These are phyloP conservation scores for Pontederia paniculata DNA, from an alignment of 176 grass and related monocot species.

Conservation along the genomic window DNA sequence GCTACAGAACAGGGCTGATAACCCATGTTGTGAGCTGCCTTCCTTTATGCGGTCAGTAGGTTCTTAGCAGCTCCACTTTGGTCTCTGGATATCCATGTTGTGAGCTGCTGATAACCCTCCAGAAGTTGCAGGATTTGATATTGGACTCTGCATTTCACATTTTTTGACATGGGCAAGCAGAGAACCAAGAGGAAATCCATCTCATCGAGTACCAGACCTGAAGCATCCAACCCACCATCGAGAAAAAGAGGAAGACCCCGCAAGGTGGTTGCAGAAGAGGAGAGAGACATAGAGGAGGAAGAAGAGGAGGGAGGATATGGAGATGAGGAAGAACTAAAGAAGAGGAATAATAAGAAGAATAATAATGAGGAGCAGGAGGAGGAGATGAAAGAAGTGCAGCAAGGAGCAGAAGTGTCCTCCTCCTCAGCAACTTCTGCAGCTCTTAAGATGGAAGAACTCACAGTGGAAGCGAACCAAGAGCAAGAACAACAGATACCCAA, in stretches of 20 bases:
- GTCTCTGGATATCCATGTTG: no score
- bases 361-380: slow-evolving; percentile 3
- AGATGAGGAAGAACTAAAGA: background rate
- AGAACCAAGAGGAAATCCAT: background rate
- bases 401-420: background rate
- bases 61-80: no score
- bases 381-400: background rate
- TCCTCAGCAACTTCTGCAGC: background rate
- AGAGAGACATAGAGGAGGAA: background rate
- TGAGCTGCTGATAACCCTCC: no score
- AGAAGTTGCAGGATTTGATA: no score
- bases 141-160: no score
- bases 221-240: background rate
- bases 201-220: background rate
- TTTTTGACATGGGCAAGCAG: background rate
- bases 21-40: no score
- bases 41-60: no score
- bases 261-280: slow-evolving; percentile 6
- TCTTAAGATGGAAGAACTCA: background rate
- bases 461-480: background rate
- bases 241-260: slow-evolving; percentile 10
- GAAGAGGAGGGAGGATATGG: background rate
- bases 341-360: no score
- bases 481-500: slow-evolving; percentile 1
- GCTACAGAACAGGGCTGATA: no score